phyloP scores from a whole-genome alignment of 2,329 filamentous ascomycete species.

The Lachnum nothofagi region DNA sequence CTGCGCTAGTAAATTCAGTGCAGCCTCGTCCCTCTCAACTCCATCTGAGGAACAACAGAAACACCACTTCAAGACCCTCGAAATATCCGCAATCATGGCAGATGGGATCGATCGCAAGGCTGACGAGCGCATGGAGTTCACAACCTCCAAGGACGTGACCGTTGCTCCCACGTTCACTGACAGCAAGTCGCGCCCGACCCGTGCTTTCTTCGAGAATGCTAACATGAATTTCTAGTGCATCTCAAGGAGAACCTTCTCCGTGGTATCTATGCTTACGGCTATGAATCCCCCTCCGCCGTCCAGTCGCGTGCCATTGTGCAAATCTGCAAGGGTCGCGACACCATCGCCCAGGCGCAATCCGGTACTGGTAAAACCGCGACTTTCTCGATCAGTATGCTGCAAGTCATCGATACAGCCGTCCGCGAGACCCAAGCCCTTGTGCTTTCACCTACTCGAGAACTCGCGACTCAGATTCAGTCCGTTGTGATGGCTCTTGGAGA shows the following conservation, averaged over 20 bases:
- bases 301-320: conserved; percentile 98
- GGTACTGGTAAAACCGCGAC: conserved; percentile 96
- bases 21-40: conserved; percentile 1
- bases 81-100: conserved; percentile 59
- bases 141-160: conserved; percentile 94
- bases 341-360: conserved; percentile 95
- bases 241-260: conserved; percentile 93
- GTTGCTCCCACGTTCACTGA: conserved; percentile 91
- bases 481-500: conserved; percentile 99
- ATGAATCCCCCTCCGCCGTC: conserved; percentile 95
- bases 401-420: conserved; percentile 89
- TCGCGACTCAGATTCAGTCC: conserved; percentile 96
- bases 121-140: conserved; percentile 97
- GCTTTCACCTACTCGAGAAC: conserved; percentile 89
- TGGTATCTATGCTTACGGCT: conserved; percentile 96
- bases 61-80: background rate
- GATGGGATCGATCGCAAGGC: conserved; percentile 85
- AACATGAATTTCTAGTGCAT: too few relatives aligned
- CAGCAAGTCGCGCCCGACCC: conserved; percentile 35
- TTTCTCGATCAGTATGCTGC: conserved; percentile 92
- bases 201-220: too few relatives aligned
- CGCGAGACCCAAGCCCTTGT: conserved; percentile 93
- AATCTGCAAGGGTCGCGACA: conserved; percentile 97
- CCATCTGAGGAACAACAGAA: background rate
- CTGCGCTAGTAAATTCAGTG: conserved; percentile 2